Evolutionary conservation across 1,284 basidiomycete species (phyloP), one percentile per base, ranked within the genome.

Genomic region (Wolfiporia cocos): DNA sequence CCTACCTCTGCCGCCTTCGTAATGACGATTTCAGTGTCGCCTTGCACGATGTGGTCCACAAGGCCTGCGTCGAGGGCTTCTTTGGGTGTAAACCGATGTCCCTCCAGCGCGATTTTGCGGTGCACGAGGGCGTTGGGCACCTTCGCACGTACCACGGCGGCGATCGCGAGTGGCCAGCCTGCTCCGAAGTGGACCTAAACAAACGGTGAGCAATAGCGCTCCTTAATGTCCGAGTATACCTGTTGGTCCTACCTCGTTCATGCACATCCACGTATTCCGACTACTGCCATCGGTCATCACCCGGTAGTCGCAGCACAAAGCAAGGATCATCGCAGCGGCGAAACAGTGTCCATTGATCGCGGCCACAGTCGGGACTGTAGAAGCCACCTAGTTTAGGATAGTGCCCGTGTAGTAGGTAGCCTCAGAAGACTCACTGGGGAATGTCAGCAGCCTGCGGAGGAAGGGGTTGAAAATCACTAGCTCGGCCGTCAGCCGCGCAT

Each of bases 301-400:
- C 24, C 93, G 78, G 65, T 91, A 95, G 62, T 97, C 93, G 61
- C 92, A 95, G 4, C 74, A 75, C 38, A 94, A 65, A 1, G 87
- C 76, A 19, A 95, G 68, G 54, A 91, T 80, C 58, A 92, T 82
- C 14, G 82, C 93, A 12, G 75, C 93, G 2, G 93, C 93, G 59
- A 92, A 96, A 43, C 85, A 87, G 57, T 96, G 93, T 0, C 93
- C 93, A 58, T 94, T 95, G 56, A 97, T 80, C 2, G 90, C 89
- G 23, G 91, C 89, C 47, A 97, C 76, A 4, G 84, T 89, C 0
- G 86, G 85, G 40, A 89, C 86, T 89, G 47, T 36, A 23, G 24
- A n/a, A n/a, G n/a, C n/a, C n/a, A n/a, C n/a, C n/a, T n/a, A n/a
- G n/a, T n/a, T n/a, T n/a, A n/a, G n/a, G n/a, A n/a, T n/a, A n/a